Evolutionary conservation across 352 stramenopile species (phyloP).

Genomic region (Phytophthora constricta): DNA sequence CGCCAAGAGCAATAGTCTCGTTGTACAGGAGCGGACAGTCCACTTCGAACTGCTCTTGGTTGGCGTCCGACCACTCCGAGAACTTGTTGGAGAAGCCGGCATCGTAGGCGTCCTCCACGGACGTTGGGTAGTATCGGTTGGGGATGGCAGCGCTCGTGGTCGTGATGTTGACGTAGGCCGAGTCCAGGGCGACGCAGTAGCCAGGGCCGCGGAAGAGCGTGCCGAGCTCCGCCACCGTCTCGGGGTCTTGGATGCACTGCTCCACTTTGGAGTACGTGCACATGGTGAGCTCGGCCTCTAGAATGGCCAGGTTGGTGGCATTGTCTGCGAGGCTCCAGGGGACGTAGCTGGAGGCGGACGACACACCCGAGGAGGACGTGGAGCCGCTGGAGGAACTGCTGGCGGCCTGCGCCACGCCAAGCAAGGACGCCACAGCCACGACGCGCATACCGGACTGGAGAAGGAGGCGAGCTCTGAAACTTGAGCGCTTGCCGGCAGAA

Average conservation of each 20-base stretch:
- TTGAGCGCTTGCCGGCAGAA: constrained; percentile 18
- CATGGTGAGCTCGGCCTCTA: constrained; percentile 50
- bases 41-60: constrained; percentile 65
- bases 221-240: constrained; percentile 43
- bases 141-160: constrained; percentile 40
- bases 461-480: too few relatives aligned
- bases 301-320: constrained; percentile 30
- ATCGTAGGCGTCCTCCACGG: constrained; percentile 50
- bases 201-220: constrained; percentile 46
- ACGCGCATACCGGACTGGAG: constrained; percentile 14
- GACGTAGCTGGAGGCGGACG: constrained; percentile 34
- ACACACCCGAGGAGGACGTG: constrained; percentile 14
- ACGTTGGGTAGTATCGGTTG: constrained; percentile 65
- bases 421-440: constrained; percentile 18
- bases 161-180: constrained; percentile 51
- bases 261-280: constrained; percentile 72
- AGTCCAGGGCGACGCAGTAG: constrained; percentile 59
- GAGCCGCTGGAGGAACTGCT: constrained; percentile 10
- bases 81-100: constrained; percentile 65
- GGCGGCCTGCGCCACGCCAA: constrained; percentile 17
- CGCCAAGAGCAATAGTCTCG: constrained; percentile 46
- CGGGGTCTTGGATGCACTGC: constrained; percentile 56
- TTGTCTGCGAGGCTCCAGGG: constrained; percentile 56
- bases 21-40: constrained; percentile 72
- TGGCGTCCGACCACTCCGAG: constrained; percentile 58